Percentiles rank a stretch among this genome's conserved stretches.
phyloP scores from a whole-genome alignment of 176 grass and related monocot genomes.

The Oropetium thomaeum region DNA sequence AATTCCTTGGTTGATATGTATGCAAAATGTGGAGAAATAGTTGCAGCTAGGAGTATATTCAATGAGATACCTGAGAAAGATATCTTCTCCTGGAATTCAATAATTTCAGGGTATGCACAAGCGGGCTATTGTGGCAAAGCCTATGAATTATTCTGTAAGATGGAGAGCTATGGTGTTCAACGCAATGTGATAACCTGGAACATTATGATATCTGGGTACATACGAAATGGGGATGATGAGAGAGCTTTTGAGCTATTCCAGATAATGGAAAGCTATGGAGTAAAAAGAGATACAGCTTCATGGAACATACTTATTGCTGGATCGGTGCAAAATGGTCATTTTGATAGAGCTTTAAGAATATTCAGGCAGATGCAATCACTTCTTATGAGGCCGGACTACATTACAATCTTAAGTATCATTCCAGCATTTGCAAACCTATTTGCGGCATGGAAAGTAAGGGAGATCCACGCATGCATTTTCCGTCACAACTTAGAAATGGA shows the following conservation, averaged over 20 bases:
- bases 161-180: constrained; percentile 49
- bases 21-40: constrained; percentile 62
- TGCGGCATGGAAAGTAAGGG: constrained; percentile 55
- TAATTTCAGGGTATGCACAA: constrained; percentile 66
- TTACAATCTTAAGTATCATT: constrained; percentile 73
- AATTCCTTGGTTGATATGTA: constrained; percentile 78
- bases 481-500: constrained; percentile 50
- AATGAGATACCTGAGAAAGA: constrained; percentile 58
- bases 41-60: constrained; percentile 53
- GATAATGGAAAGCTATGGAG: constrained; percentile 56
- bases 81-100: constrained; percentile 85
- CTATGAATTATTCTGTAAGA: constrained; percentile 67
- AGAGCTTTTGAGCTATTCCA: constrained; percentile 75
- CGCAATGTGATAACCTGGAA: constrained; percentile 81
- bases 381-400: constrained; percentile 45
- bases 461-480: constrained; percentile 62
- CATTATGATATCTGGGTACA: constrained; percentile 71
- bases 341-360: constrained; percentile 60
- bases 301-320: constrained; percentile 84
- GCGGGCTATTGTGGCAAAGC: constrained; percentile 69
- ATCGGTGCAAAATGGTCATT: constrained; percentile 60
- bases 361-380: constrained; percentile 60
- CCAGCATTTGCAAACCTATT: constrained; percentile 61
- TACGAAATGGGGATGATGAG: constrained; percentile 69
- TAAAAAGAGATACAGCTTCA: constrained; percentile 67